Base-by-base conservation (phyloP, 805 yeast genomes). In the Starmerella tilneyi region DNA sequence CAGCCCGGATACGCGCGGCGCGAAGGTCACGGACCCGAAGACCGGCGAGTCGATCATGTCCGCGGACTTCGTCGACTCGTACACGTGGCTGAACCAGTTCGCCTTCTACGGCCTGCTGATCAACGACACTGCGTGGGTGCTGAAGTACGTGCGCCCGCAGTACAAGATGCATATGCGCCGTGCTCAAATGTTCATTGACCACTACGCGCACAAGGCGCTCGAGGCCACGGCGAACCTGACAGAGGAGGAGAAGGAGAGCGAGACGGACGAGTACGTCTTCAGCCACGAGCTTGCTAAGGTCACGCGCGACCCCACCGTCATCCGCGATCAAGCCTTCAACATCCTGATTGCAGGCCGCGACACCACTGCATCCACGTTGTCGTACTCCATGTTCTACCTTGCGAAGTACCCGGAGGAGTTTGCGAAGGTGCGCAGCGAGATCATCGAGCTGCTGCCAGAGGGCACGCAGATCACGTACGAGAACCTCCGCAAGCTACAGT, bases 291-390 rank as follows among this genome's bases (percentile, higher is more conserved):
- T 71, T 49, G 71, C 63, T 35, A 66, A 67, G 53, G 68, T 66
- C 42, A 68, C 72, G 15, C 60, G 71, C 43, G 67, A 71, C 52
- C 72, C 72, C 5, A 55, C 48, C 32, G 63, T 67, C 23, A 60
- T 71, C 45, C 62, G 73, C 40, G 73, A 71, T 52, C 75, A 71
- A 56, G 54, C 64, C 46, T 60, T 71, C 56, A 71, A 68, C 50
- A 66, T 71, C 45, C 62, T 71, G 45, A 50, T 69, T 30, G 76
- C 75, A 20, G 74, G 73, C 19, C 63, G 75, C 52, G 74, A 71
- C 52, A 71, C 75, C 24, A 71, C 75, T 6, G 74, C 74, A 3
- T 67, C 72, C 5, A 59, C 70, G 38, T 62, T 71, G 27, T 63
- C 71, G 8, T 70, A 68, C 50, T 51, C 63, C 21, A 56, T 68